phyloP scores from a whole-genome alignment of 2,329 filamentous ascomycete genomes.

The Trichoderma arundinaceum region DNA sequence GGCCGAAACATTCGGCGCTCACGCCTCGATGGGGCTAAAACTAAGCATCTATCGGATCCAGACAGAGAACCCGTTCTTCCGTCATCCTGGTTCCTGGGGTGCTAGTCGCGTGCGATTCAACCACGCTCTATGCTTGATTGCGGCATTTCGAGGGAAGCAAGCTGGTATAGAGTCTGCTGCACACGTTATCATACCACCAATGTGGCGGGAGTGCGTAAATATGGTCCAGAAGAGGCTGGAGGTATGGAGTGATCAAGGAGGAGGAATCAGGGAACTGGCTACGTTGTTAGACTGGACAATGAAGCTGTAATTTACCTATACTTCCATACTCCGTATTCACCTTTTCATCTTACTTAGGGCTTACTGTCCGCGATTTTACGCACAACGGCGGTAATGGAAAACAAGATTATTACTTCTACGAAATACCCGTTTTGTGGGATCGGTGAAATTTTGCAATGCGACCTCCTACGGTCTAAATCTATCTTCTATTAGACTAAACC shows the following conservation, averaged over 20 bases:
- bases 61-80: constrained; percentile 16
- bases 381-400: too few relatives aligned
- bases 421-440: too few relatives aligned
- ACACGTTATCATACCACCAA: constrained; percentile 5
- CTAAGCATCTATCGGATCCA: constrained; percentile 18
- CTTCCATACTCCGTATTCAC: too few relatives aligned
- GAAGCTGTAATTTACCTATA: background rate
- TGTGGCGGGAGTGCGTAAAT: constrained; percentile 15
- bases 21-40: background rate
- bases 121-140: constrained; percentile 15
- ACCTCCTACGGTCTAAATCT: background rate
- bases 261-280: background rate
- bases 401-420: too few relatives aligned
- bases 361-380: too few relatives aligned
- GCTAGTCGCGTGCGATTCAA: constrained; percentile 16
- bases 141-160: constrained; percentile 10
- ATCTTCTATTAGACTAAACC: background rate
- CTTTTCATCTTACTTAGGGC: too few relatives aligned
- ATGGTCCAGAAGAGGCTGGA: constrained; percentile 16
- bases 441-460: too few relatives aligned
- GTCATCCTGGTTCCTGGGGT: constrained; percentile 15
- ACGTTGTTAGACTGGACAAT: background rate
- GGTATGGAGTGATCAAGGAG: constrained; percentile 13
- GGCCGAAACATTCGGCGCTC: constrained; percentile 8
- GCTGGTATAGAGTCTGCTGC: constrained; percentile 16